Base-by-base conservation (phyloP, 139 green algal species). In the Desmodesmus armatus region DNA sequence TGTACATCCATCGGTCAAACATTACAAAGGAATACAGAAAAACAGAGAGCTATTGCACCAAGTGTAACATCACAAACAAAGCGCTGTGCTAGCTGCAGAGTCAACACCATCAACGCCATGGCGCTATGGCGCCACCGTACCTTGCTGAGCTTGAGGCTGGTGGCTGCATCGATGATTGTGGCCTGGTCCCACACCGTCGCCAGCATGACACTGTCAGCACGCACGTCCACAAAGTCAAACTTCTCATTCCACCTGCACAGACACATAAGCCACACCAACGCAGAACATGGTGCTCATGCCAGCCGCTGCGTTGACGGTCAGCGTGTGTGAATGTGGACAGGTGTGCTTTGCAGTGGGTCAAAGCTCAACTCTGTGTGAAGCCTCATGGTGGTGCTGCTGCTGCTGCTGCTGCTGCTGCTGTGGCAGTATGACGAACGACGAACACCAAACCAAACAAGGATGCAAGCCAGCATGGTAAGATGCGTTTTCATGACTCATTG, bases 161-260 rank as follows among this genome's bases (percentile, higher is more conserved):
- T n/a, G 0, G 62, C 39, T 15, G 53, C 25, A 49, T 86, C 80
- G 35, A 80, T 19, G 21, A 43, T 6, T 3, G 80, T 71, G 23
- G 80, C 73, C 49, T 79, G 69, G 80, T 86, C 80, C 80, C 58
- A 74, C 5, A 86, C 69, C 1, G 80, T 80, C 3, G 41, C 51
- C 67, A 86, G 80, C 80, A 86, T 49, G 51, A 73, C 49, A 41
- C 66, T 70, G 49, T 37, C 66, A 23, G 67, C 69, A 33, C 69
- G 70, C 5, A 86, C 29, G 33, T 73, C 58, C 49, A 80, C 71
- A 35, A 86, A 86, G 39, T 86, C 80, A 72, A 86, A 86, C 69
- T 86, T 86, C 49, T 86, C 80, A 69, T 86, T 86, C 31, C 35
- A 86, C 44, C 80, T 80, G 66, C 25, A 27, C 62, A 72, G 15